phyloP scores from a whole-genome alignment of 805 yeast genomes.

The Yueomyces sinensis region DNA sequence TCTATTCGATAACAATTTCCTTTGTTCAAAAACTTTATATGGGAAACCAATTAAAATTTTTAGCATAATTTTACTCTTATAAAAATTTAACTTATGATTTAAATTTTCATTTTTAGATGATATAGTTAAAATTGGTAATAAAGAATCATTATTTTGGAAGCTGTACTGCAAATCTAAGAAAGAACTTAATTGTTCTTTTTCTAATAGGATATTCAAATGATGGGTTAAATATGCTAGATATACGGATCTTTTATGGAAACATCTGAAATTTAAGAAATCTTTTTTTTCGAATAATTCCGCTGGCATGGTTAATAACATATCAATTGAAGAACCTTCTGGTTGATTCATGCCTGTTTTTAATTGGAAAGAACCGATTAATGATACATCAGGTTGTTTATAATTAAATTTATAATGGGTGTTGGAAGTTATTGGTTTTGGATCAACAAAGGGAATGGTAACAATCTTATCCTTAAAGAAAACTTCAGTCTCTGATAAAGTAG shows the following conservation, averaged over 20 bases:
- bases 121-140: constrained; percentile 62
- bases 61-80: constrained; percentile 57
- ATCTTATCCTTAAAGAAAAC: constrained; percentile 35
- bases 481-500: constrained; percentile 48
- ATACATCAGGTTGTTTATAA: constrained; percentile 57
- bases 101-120: constrained; percentile 27
- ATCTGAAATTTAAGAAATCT: constrained; percentile 83
- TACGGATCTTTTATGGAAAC: constrained; percentile 79
- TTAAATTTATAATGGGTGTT: constrained; percentile 60
- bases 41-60: constrained; percentile 67
- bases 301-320: constrained; percentile 78
- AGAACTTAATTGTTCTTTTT: constrained; percentile 32
- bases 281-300: constrained; percentile 59
- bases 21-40: constrained; percentile 52
- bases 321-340: constrained; percentile 56
- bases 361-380: constrained; percentile 83
- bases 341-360: constrained; percentile 65
- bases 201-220: constrained; percentile 39
- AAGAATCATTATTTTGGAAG: constrained; percentile 59
- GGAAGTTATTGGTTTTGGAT: constrained; percentile 58
- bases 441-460: constrained; percentile 71
- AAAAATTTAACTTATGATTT: constrained; percentile 33
- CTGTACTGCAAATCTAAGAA: constrained; percentile 44
- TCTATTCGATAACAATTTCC: constrained; percentile 65
- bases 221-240: constrained; percentile 72